These are phyloP conservation scores for Laguncularia racemosa DNA, from an alignment of 345 rosid genomes.

Conservation along the genomic window DNA sequence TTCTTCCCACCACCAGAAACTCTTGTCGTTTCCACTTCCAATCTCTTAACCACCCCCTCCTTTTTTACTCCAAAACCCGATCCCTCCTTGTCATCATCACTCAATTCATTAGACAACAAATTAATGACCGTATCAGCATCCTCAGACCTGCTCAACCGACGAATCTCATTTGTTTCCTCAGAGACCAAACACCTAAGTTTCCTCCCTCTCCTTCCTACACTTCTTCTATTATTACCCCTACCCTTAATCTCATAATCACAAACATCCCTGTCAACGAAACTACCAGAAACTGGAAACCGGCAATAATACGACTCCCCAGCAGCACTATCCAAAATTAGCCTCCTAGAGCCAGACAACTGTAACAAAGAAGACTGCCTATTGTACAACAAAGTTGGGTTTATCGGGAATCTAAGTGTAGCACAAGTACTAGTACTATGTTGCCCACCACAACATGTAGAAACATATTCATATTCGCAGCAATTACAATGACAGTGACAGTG, in stretches of 20 bases:
- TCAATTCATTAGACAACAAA: conserved; percentile 66
- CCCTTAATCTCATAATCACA: conserved; percentile 28
- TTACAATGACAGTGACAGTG: conserved; percentile 1
- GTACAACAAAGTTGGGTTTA: conserved; percentile 37
- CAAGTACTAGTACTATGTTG: too few relatives aligned
- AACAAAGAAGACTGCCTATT: conserved; percentile 77
- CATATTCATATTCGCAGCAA: background rate
- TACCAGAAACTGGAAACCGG: conserved; percentile 30
- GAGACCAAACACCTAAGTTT: conserved; percentile 26
- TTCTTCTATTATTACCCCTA: conserved; percentile 18
- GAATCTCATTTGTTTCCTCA: conserved; percentile 21
- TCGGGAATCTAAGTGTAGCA: conserved; percentile 21
- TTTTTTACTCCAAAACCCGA: conserved; percentile 22
- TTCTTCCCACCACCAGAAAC: conserved; percentile 30
- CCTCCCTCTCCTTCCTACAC: conserved; percentile 26
- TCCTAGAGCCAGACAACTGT: conserved; percentile 50
- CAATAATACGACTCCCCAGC: conserved; percentile 6
- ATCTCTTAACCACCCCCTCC: conserved; percentile 28
- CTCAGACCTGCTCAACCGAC: conserved; percentile 28
- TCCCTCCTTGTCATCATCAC: conserved; percentile 35
- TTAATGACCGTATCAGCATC: conserved; percentile 68
- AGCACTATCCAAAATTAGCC: conserved; percentile 36
- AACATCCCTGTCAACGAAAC: conserved; percentile 12
- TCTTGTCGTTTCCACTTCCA: conserved; percentile 31
- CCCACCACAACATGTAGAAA: too few relatives aligned